These are phyloP conservation scores for Nakataea oryzae DNA, from an alignment of 2,329 filamentous ascomycete genomes.

Conservation along the genomic window DNA sequence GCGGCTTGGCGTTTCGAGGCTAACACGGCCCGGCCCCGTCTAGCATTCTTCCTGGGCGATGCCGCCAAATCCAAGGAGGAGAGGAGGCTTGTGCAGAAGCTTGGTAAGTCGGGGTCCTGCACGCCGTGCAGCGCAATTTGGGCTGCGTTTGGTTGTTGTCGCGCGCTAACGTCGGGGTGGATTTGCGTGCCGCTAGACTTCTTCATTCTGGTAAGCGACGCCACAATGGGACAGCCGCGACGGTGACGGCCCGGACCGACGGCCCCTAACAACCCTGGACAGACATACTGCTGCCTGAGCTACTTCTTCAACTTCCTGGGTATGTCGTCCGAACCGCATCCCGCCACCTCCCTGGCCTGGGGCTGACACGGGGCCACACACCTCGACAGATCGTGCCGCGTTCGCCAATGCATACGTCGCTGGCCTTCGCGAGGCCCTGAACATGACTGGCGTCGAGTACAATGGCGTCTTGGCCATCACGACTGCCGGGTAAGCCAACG, in stretches of 20 bases:
- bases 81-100: neutral
- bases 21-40: neutral
- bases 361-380: conserved; percentile 7
- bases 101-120: neutral
- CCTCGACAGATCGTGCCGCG: conserved; percentile 35
- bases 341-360: neutral
- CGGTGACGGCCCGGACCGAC: neutral
- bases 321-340: neutral
- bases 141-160: neutral
- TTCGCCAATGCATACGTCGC: conserved; percentile 44
- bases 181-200: neutral
- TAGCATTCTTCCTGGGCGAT: neutral
- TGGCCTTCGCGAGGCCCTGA: conserved; percentile 39
- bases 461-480: conserved; percentile 16
- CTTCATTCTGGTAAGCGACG: neutral
- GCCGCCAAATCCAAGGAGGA: neutral
- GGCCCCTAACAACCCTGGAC: conserved; percentile 45
- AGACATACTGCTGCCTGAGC: conserved; percentile 51
- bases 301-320: conserved; percentile 44
- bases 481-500: conserved; percentile 21
- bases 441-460: conserved; percentile 34
- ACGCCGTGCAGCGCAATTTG: no score
- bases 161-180: neutral
- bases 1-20: neutral
- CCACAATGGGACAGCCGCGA: neutral